These are phyloP conservation scores for Bondarzewia mesenterica DNA, from an alignment of 1,284 basidiomycete species.

Conservation along the genomic window DNA sequence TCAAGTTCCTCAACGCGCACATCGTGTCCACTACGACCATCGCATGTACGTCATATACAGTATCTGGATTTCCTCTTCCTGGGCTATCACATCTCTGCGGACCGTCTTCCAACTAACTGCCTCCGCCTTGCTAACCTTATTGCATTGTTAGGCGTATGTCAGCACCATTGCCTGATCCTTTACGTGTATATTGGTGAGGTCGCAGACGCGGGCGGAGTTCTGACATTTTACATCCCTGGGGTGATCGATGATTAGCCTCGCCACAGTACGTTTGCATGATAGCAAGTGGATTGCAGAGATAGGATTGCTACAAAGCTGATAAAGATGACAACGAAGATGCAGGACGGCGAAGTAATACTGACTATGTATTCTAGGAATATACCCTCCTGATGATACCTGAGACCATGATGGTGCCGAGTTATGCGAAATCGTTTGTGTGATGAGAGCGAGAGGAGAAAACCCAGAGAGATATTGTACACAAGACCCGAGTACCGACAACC, in stretches of 20 bases:
- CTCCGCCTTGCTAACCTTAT: not conserved
- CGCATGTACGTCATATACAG: conserved; percentile 48
- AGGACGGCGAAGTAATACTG: too few species aligned
- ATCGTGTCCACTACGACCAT: conserved; percentile 83
- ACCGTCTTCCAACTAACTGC: not conserved
- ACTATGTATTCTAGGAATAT: not conserved
- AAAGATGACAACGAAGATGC: not conserved
- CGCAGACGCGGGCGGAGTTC: conserved; percentile 74
- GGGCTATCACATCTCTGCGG: not conserved
- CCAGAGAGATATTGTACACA: not conserved
- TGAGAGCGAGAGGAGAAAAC: not conserved
- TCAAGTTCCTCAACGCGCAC: conserved; percentile 80
- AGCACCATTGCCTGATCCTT: conserved; percentile 79
- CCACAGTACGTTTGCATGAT: not conserved
- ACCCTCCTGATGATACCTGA: not conserved
- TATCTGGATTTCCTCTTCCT: not conserved
- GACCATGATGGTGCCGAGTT: not conserved
- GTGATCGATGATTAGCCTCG: conserved; percentile 32
- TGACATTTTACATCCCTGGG: conserved; percentile 84
- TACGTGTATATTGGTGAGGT: conserved; percentile 88
- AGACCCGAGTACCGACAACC: not conserved
- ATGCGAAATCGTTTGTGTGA: not conserved
- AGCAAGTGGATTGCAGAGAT: not conserved
- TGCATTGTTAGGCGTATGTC: conserved; percentile 84
- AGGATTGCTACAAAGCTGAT: not conserved